These are phyloP conservation scores for Acacia acuminata DNA, from an alignment of 306 rosid species.

Conservation along the genomic window DNA sequence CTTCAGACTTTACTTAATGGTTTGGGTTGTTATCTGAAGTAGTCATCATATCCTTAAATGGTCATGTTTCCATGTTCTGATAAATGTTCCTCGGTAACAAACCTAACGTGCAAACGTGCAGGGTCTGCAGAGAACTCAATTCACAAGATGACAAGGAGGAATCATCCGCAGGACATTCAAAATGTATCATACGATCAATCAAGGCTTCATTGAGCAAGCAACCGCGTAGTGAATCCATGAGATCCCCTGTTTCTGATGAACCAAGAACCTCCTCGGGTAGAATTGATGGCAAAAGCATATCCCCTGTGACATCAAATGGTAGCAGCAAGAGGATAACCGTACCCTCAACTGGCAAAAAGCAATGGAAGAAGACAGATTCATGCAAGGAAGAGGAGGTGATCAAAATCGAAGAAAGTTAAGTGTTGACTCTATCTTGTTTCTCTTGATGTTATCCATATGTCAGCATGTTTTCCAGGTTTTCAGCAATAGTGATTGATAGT, in stretches of 20 bases:
- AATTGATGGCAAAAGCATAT: conserved; percentile 50
- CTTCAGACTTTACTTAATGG: conserved; percentile 19
- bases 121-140: conserved; percentile 61
- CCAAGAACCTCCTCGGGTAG: conserved; percentile 76
- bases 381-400: conserved; percentile 77
- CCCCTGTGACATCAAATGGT: conserved; percentile 53
- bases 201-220: conserved; percentile 85
- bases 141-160: conserved; percentile 65
- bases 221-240: conserved; percentile 66
- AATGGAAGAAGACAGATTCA: conserved; percentile 65
- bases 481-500: conserved; percentile 35
- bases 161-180: conserved; percentile 70
- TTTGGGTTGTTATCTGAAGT: conserved; percentile 20
- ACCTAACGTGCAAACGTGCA: conserved; percentile 41
- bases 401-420: conserved; percentile 99
- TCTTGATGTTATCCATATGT: conserved; percentile 21
- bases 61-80: conserved; percentile 13
- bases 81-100: conserved; percentile 18
- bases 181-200: conserved; percentile 85
- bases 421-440: conserved; percentile 36
- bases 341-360: conserved; percentile 50
- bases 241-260: conserved; percentile 78
- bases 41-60: background rate
- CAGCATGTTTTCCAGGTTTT: background rate
- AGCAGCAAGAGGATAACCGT: conserved; percentile 72